Percentiles rank a stretch among this genome's conserved stretches.
phyloP scores from a whole-genome alignment of 768 basidiomycete genomes.

The Xerocomellus intermedius region DNA sequence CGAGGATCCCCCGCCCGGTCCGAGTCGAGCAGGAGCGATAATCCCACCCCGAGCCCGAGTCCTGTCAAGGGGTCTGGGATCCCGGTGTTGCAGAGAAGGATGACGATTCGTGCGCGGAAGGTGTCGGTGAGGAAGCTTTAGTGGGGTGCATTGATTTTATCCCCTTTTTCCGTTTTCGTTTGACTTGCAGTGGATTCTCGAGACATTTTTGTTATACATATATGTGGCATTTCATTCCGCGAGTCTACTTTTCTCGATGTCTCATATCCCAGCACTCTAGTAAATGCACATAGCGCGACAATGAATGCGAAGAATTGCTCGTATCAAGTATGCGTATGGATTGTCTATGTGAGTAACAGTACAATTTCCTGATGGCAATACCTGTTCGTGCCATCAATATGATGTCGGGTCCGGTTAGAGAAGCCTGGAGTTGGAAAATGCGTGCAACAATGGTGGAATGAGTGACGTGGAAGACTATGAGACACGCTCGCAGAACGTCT shows the following conservation, averaged over 20 bases:
- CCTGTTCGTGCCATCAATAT: no score
- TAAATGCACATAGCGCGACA: no score
- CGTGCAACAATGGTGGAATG: no score
- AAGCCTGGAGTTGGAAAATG: no score
- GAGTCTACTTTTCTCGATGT: not conserved
- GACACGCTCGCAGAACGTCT: no score
- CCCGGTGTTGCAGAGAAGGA: constrained; percentile 27
- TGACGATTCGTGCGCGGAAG: constrained; percentile 28
- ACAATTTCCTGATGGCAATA: no score
- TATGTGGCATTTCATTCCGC: not conserved
- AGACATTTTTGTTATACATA: not conserved
- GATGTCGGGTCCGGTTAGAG: no score
- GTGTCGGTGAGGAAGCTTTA: constrained; percentile 20
- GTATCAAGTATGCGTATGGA: no score
- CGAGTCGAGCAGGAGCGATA: constrained; percentile 16
- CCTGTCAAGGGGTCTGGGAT: constrained; percentile 28
- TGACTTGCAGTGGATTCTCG: not conserved
- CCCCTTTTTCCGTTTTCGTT: not conserved
- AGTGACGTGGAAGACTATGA: no score
- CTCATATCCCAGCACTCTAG: not conserved
- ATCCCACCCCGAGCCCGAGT: constrained; percentile 13
- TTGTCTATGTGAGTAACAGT: no score
- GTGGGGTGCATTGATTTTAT: not conserved
- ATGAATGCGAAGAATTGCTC: no score
- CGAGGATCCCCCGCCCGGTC: constrained; percentile 19